phyloP scores from a whole-genome alignment of 202 grass and related monocot species.

The Schoenoplectus triqueter region DNA sequence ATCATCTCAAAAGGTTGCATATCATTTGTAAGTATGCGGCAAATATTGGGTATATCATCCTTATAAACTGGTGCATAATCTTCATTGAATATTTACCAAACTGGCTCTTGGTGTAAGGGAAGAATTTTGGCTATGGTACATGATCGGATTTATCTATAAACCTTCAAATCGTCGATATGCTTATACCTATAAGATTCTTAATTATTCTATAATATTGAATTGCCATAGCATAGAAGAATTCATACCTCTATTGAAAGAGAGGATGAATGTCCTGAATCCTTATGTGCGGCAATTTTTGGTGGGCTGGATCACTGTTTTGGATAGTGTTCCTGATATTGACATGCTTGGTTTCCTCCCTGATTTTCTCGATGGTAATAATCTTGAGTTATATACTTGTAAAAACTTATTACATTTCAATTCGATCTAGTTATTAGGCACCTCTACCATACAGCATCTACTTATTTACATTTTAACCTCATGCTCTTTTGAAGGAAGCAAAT shows the following conservation, averaged over 20 bases:
- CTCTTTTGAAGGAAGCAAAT: background rate
- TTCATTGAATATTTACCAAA: constrained; percentile 11
- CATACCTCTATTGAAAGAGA: constrained; percentile 98
- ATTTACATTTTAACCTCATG: background rate
- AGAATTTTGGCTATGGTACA: background rate
- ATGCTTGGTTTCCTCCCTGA: constrained; percentile 99
- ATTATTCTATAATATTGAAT: constrained; percentile 40
- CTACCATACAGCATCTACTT: background rate
- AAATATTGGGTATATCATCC: background rate
- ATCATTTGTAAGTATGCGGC: background rate
- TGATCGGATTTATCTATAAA: background rate
- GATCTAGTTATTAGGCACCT: background rate
- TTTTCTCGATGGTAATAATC: constrained; percentile 83
- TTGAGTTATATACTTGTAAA: background rate
- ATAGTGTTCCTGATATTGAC: constrained; percentile 99
- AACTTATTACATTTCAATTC: background rate
- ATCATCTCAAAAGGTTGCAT: constrained; percentile 13
- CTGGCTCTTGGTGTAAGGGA: background rate
- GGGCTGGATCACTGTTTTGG: constrained; percentile 98
- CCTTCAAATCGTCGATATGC: constrained; percentile 37
- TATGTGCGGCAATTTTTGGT: constrained; percentile 98
- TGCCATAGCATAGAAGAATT: constrained; percentile 98
- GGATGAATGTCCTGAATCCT: constrained; percentile 99
- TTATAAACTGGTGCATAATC: background rate
- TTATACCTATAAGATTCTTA: background rate